A percentile compares a stretch with the other conserved stretches of the same genome.
Conservation (phyloP, 2,329 filamentous ascomycete species). For the Penicillium polonicum region DNA sequence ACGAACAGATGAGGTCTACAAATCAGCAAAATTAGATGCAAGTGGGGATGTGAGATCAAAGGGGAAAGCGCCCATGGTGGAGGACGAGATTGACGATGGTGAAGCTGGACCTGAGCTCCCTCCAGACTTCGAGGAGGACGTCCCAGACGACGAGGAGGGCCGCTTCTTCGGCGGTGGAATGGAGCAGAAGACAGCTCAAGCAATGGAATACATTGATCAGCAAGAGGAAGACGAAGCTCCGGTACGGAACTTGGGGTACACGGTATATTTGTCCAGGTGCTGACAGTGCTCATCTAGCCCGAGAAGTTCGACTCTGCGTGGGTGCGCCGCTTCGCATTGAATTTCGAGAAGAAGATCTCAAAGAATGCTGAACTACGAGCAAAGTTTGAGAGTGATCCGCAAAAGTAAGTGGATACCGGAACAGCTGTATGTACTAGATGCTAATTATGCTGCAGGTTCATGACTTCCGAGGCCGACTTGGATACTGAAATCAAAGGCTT, state of each 20-base stretch:
- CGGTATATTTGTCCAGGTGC: conserved; percentile 7
- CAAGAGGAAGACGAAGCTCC: conserved; percentile 56
- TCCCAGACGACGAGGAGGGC: conserved; percentile 80
- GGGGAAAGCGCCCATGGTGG: conserved; percentile 46
- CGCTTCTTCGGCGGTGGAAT: conserved; percentile 95
- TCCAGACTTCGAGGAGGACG: conserved; percentile 57
- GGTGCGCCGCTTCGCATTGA: conserved; percentile 76
- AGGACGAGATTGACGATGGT: conserved; percentile 49
- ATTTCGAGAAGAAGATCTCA: conserved; percentile 85
- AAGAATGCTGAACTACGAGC: conserved; percentile 88
- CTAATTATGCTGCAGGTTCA: conserved; percentile 53
- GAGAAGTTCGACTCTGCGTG: conserved; percentile 82
- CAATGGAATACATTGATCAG: conserved; percentile 83
- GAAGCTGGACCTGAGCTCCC: conserved; percentile 56
- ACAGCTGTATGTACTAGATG: not conserved
- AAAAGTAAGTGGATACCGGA: conserved; percentile 54
- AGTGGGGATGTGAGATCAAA: conserved; percentile 53
- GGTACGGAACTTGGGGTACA: conserved; percentile 27
- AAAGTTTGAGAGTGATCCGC: conserved; percentile 75
- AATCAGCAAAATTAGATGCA: conserved; percentile 55
- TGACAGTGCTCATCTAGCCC: conserved; percentile 38
- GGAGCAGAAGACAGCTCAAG: conserved; percentile 73
- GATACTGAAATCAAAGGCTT: conserved; percentile 84
- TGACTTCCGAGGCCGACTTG: conserved; percentile 82
- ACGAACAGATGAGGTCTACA: conserved; percentile 55